Percentiles rank a stretch among this genome's conserved stretches.
Evolutionary conservation across 768 basidiomycete genomes (phyloP).

Genomic region (Tremella fuciformis): DNA sequence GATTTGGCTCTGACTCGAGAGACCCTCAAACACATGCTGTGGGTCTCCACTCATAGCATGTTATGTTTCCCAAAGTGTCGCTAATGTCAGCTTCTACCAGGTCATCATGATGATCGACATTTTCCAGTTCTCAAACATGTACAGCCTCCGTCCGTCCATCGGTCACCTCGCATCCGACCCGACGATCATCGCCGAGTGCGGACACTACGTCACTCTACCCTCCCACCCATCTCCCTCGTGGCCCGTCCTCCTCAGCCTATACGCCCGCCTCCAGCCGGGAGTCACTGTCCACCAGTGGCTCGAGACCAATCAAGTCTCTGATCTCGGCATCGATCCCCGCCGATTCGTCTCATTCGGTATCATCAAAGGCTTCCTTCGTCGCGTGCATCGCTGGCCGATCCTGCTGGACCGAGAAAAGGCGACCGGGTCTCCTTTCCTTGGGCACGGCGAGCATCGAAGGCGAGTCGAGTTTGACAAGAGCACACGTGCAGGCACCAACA

Average conservation of each 20-base stretch:
- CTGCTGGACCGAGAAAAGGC: slow-evolving; percentile 39
- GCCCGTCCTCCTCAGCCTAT: slow-evolving; percentile 79
- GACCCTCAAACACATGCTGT: slow-evolving; percentile 90
- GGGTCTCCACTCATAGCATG: slow-evolving; percentile 50
- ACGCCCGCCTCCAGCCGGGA: slow-evolving; percentile 79
- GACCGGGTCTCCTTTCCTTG: slow-evolving; percentile 28
- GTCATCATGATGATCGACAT: slow-evolving; percentile 65
- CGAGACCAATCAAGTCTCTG: slow-evolving; percentile 66
- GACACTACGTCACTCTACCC: slow-evolving; percentile 79
- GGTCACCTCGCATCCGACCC: slow-evolving; percentile 81
- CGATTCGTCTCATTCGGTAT: slow-evolving; percentile 97
- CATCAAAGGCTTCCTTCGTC: slow-evolving; percentile 93
- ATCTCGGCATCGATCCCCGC: slow-evolving; percentile 77
- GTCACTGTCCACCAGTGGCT: slow-evolving; percentile 86
- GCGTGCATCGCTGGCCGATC: slow-evolving; percentile 90
- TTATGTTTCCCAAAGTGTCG: background rate
- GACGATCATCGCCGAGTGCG: slow-evolving; percentile 86
- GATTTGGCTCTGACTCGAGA: slow-evolving; percentile 76
- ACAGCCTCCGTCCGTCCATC: slow-evolving; percentile 79
- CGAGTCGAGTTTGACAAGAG: slow-evolving; percentile 41
- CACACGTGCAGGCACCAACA: slow-evolving; percentile 24
- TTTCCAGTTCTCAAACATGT: slow-evolving; percentile 97
- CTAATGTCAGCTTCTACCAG: slow-evolving; percentile 11
- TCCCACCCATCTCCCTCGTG: slow-evolving; percentile 74
- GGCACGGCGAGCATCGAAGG: slow-evolving; percentile 25